Conservation (phyloP, 2,329 filamentous ascomycete genomes). For the Ophiostoma novo-ulmi region DNA sequence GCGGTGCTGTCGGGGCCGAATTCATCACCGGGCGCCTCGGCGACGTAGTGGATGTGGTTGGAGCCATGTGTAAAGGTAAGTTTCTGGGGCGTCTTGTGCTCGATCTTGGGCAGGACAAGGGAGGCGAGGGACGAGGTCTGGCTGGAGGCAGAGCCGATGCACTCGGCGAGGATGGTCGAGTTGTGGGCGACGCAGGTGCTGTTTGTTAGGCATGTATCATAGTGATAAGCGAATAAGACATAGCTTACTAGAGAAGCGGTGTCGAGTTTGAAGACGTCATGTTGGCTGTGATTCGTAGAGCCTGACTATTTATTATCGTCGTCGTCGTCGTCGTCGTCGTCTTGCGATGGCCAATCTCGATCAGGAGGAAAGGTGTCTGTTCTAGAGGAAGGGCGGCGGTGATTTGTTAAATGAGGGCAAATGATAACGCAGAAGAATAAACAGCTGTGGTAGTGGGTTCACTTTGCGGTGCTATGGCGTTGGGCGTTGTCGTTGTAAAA, state of each 20-base stretch:
- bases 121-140: slow-evolving; percentile 83
- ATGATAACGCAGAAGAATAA: not conserved
- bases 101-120: slow-evolving; percentile 91
- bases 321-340: slow-evolving; percentile 5
- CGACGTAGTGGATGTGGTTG: slow-evolving; percentile 93
- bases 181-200: slow-evolving; percentile 94
- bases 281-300: not conserved
- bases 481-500: not conserved
- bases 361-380: not conserved
- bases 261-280: slow-evolving; percentile 18
- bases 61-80: slow-evolving; percentile 89
- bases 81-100: slow-evolving; percentile 73
- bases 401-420: not conserved
- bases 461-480: not conserved
- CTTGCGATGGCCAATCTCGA: not conserved
- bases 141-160: slow-evolving; percentile 77
- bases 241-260: slow-evolving; percentile 27
- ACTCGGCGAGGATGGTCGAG: slow-evolving; percentile 87
- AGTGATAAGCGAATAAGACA: not conserved
- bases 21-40: slow-evolving; percentile 67
- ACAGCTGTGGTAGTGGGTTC: not conserved
- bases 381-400: not conserved
- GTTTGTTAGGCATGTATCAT: slow-evolving; percentile 9
- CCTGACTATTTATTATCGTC: not conserved
- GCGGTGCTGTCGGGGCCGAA: slow-evolving; percentile 45